Evolutionary conservation across 257 asterid species (phyloP), one percentile per base, ranked within the genome.

Genomic region (Solanum medicagineum): DNA sequence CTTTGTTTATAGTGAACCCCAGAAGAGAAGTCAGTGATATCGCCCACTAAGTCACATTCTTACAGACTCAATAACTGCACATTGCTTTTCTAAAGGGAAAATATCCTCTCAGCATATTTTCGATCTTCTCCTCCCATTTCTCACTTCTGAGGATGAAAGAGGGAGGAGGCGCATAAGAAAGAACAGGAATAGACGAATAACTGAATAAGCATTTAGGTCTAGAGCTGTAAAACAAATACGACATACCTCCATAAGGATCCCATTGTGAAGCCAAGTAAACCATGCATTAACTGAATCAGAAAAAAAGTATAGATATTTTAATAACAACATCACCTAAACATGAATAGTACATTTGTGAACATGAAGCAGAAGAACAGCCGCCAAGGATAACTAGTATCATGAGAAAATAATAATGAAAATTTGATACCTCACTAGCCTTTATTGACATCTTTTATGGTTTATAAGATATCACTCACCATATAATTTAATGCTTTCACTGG

Each of bases 401-500:
- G 20, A 62, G 45, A 63, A 82, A 20, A 47, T 36, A 49, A 66
- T 0, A 13, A 17, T 8, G 20, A 42, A 83, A 73, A 17, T 44
- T 29, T 70, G 81, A 55, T 2, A 68, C 19, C 42, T 83, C 65
- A 19, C 85, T 51, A 24, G 26, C 63, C 47, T 8, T 45, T 59
- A 17, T 59, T 2, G 20, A 83, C 3, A 32, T 68, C 10, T 68
- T 77, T 32, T 74, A 69, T 17, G 24, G 42, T 69, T 69, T 19
- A 66, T 15, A 51, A 49, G 53, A 49, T 32, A 36, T 5, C 44
- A 47, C 97, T 93, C 89, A 97, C 99, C 95, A 94, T 84, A 88
- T 95, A 97, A 44, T 98, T 94, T 79, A 92, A 66, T 26, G 99
- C 97, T 91, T 97, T 97, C 88, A 95, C 98, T 8, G 98, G 99